Conservation (phyloP, 768 basidiomycete species). For the Russula earlei region DNA sequence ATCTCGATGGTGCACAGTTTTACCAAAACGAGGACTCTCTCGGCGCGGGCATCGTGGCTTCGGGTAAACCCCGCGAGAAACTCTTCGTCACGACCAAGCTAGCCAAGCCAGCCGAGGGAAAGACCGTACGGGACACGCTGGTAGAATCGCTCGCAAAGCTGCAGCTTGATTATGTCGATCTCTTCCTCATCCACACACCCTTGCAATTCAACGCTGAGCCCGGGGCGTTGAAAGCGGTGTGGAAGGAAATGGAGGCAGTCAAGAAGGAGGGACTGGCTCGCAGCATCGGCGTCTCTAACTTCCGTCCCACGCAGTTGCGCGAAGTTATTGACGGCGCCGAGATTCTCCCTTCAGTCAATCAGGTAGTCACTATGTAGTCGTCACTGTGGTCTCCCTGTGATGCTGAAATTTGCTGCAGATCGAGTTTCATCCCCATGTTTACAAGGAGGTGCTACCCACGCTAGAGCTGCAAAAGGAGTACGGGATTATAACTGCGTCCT, state of each 20-base stretch:
- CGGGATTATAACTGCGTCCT: slow-evolving; percentile 34
- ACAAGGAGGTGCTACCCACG: slow-evolving; percentile 32
- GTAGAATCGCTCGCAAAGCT: slow-evolving; percentile 34
- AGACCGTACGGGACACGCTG: slow-evolving; percentile 31
- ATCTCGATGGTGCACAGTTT: slow-evolving; percentile 33
- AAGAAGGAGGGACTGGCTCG: slow-evolving; percentile 33
- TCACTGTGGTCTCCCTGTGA: background rate
- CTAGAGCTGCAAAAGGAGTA: slow-evolving; percentile 30
- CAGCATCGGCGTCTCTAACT: slow-evolving; percentile 50
- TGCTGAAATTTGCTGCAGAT: slow-evolving; percentile 26
- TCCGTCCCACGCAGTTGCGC: slow-evolving; percentile 34
- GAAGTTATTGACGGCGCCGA: slow-evolving; percentile 36
- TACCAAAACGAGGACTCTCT: slow-evolving; percentile 33
- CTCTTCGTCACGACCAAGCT: slow-evolving; percentile 41
- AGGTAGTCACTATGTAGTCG: slow-evolving; percentile 28
- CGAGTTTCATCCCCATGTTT: slow-evolving; percentile 47
- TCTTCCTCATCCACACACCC: slow-evolving; percentile 38
- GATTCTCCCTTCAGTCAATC: slow-evolving; percentile 43
- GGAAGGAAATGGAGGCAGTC: slow-evolving; percentile 36
- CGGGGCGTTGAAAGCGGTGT: slow-evolving; percentile 28
- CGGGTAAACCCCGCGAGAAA: slow-evolving; percentile 29
- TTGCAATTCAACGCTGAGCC: slow-evolving; percentile 13
- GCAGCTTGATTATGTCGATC: slow-evolving; percentile 32
- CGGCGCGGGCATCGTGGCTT: slow-evolving; percentile 27
- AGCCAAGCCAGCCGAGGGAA: slow-evolving; percentile 23